phyloP scores from a whole-genome alignment of 208 protist species.

The Acanthamoeba triangularis region DNA sequence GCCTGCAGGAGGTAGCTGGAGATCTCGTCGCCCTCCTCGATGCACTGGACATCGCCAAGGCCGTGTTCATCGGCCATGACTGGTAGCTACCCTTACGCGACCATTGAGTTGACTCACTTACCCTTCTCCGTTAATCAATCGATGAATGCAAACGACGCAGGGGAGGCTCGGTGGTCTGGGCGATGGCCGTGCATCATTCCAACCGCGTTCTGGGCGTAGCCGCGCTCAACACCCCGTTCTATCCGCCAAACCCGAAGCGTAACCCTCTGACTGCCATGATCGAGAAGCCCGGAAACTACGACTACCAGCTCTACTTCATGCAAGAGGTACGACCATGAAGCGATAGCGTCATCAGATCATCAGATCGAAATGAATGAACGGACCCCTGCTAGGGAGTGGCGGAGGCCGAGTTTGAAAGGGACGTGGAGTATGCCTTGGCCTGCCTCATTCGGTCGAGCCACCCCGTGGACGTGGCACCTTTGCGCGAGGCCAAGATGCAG shows the following conservation, averaged over 20 bases:
- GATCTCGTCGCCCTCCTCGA: slow-evolving; percentile 26
- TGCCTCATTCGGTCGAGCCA: slow-evolving; percentile 1
- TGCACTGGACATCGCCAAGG: background rate
- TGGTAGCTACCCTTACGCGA: too few species aligned
- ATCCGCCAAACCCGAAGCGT: background rate
- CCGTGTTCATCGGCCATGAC: slow-evolving; percentile 72
- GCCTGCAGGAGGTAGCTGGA: background rate
- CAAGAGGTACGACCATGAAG: background rate
- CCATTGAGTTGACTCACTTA: too few species aligned
- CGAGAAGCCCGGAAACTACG: slow-evolving; percentile 36
- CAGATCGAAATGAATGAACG: background rate
- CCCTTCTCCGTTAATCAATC: background rate
- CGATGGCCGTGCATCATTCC: slow-evolving; percentile 45
- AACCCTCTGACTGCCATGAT: background rate
- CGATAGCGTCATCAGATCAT: too few species aligned
- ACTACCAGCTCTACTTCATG: slow-evolving; percentile 79
- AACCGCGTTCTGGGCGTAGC: slow-evolving; percentile 44
- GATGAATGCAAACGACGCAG: background rate
- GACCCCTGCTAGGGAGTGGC: background rate
- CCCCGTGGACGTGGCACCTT: background rate
- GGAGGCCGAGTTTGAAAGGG: slow-evolving; percentile 26
- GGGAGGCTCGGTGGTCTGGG: slow-evolving; percentile 65
- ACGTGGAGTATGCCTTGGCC: background rate
- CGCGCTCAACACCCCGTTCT: slow-evolving; percentile 48
- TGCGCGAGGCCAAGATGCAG: background rate